Evolutionary conservation across 176 grass and related monocot genomes (phyloP).

Genomic region (Chloris gayana): DNA sequence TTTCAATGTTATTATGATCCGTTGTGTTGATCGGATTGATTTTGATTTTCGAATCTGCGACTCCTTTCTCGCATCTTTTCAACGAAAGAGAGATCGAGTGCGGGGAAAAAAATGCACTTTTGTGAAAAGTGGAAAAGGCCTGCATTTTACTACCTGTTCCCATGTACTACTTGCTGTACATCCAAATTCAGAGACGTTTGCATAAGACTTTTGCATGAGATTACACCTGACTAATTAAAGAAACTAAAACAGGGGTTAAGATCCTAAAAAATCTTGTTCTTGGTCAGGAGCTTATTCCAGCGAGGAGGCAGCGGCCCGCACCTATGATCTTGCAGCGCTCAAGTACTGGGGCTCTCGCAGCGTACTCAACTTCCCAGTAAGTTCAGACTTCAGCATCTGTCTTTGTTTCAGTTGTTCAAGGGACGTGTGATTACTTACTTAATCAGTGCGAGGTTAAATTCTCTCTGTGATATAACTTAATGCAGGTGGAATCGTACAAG

Average conservation of each 20-base stretch:
- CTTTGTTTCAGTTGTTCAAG: neutral
- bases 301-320: conserved; percentile 67
- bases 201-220: neutral
- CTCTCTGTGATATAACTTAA: neutral
- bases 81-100: neutral
- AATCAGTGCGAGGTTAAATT: neutral
- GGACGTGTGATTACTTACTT: no score
- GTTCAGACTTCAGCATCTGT: conserved; percentile 1
- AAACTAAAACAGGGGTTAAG: neutral
- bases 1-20: conserved; percentile 42
- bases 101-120: neutral
- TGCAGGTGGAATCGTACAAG: conserved; percentile 63
- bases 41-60: conserved; percentile 6
- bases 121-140: neutral
- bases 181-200: neutral
- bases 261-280: neutral
- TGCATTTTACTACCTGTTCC: conserved; percentile 14
- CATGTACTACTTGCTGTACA: neutral
- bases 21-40: neutral
- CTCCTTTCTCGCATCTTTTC: neutral
- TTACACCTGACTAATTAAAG: neutral
- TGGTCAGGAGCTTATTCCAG: conserved; percentile 55
- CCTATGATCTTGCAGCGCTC: conserved; percentile 86
- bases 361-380: conserved; percentile 79
- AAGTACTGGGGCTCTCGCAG: conserved; percentile 66